Base-by-base conservation (phyloP, 2,329 filamentous ascomycete genomes). In the Arthrinium phaeospermum region DNA sequence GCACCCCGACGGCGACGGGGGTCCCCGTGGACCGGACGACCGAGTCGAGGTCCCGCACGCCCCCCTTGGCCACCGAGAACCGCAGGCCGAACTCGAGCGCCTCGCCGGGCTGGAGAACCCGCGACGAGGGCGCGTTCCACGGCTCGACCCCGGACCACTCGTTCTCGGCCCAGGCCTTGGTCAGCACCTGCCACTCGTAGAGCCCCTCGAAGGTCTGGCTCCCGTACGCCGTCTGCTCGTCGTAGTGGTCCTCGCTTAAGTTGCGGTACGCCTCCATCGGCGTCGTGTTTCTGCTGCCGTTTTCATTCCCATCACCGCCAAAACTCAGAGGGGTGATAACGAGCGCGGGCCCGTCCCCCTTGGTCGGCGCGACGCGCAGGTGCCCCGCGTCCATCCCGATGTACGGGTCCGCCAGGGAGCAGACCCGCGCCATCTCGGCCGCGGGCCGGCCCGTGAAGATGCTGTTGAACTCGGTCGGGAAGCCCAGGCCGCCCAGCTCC, bases 391-490 rank as follows among this genome's bases (percentile, higher is more conserved):
- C 82, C 72, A 90, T 82, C 2, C 89, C 89, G n/a, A 91, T 86
- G 71, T 90, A 90, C 0, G 89, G 89, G 71, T 91, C 89, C 0
- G 87, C 83, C 3, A 91, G 82, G 0, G 87, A 87, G 76, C 89
- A 91, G 37, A 84, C 82, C 0, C 81, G 78, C 70, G 86, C 84
- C 8, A 86, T 89, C 8, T 88, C 84, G 2, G 80, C 80, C 0
- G 88, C 84, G 1, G 80, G 78, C 12, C 88, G 84, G 64, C 82
- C 82, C 16, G 85, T 89, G 76, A 91, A 91, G 75, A 91, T 90
- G 78, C 87, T 91, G 80, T 91, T 91, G 81, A 91, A 89, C 77
- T 90, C 88, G 27, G 88, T 84, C 0, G 89, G 89, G 69, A 91
- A 86, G 0, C 89, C 89, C 1, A 91, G 81, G 68, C 86, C 86